Percentiles rank a stretch among this genome's conserved stretches.
phyloP scores from a whole-genome alignment of 331 rosid genomes.

The Quercus lobata region DNA sequence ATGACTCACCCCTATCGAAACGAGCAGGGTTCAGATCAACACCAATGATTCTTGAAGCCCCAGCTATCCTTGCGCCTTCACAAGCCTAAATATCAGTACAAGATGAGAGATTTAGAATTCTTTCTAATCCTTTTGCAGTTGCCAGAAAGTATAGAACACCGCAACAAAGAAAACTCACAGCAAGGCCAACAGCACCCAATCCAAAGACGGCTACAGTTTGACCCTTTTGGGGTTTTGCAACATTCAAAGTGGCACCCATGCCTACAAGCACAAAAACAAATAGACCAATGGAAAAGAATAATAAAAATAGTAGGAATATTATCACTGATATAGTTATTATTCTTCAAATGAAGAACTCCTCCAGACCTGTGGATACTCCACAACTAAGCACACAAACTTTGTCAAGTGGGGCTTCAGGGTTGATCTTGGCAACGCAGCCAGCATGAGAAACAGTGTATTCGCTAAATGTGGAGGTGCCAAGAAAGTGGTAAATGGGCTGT shows the following conservation, averaged over 20 bases:
- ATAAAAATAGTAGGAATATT: background rate
- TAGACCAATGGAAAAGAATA: background rate
- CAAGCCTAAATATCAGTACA: conserved; percentile 37
- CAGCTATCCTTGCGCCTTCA: conserved; percentile 70
- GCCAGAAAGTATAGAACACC: background rate
- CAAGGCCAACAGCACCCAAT: conserved; percentile 88
- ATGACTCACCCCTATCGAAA: conserved; percentile 43
- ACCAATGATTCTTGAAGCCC: conserved; percentile 64
- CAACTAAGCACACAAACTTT: conserved; percentile 87
- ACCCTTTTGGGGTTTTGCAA: conserved; percentile 73
- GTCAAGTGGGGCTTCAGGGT: conserved; percentile 81
- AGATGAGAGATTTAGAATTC: background rate
- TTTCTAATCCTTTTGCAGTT: background rate
- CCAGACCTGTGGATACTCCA: conserved; percentile 74
- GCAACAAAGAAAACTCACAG: conserved; percentile 41
- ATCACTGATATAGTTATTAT: background rate
- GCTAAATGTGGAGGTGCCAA: conserved; percentile 81
- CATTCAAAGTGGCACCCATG: conserved; percentile 81
- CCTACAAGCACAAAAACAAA: conserved; percentile 31
- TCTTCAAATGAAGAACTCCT: background rate
- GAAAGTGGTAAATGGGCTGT: conserved; percentile 69
- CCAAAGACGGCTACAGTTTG: conserved; percentile 74
- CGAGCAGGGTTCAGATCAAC: conserved; percentile 52
- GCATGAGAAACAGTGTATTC: conserved; percentile 75
- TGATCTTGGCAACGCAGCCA: conserved; percentile 75